Conservation (phyloP, 2,329 filamentous ascomycete genomes). For the Neurospora sp. region DNA sequence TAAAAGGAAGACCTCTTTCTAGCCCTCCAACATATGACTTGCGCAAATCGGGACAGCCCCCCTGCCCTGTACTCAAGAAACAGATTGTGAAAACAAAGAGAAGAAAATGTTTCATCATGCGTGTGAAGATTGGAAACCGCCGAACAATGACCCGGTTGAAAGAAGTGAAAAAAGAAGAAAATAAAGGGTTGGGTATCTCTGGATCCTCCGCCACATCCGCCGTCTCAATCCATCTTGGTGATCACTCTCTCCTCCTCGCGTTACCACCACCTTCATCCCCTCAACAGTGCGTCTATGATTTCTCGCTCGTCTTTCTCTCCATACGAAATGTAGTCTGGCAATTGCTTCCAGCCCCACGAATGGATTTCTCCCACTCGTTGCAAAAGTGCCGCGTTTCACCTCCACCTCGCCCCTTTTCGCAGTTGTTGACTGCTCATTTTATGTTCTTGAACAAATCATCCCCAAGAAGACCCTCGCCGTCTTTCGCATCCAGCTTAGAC, state of each 20-base stretch:
- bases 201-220: background rate
- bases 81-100: background rate
- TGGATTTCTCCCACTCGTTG: background rate
- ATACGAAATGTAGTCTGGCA: background rate
- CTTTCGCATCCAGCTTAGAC: conserved; percentile 34
- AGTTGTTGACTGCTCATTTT: conserved; percentile 29
- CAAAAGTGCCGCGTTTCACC: background rate
- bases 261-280: background rate
- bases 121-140: background rate
- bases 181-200: conserved; percentile 1
- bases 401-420: background rate
- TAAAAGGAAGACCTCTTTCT: background rate
- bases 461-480: conserved; percentile 34
- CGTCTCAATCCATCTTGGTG: background rate
- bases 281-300: background rate
- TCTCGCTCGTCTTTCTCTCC: background rate
- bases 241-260: background rate
- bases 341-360: background rate
- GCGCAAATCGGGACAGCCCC: background rate
- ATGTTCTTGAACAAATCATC: conserved; percentile 51
- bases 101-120: background rate
- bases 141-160: background rate
- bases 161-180: background rate
- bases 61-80: background rate
- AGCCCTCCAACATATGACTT: background rate